Evolutionary conservation across 2,329 filamentous ascomycete species (phyloP), one percentile per base, ranked within the genome.

Genomic region (Esteya vermicola): DNA sequence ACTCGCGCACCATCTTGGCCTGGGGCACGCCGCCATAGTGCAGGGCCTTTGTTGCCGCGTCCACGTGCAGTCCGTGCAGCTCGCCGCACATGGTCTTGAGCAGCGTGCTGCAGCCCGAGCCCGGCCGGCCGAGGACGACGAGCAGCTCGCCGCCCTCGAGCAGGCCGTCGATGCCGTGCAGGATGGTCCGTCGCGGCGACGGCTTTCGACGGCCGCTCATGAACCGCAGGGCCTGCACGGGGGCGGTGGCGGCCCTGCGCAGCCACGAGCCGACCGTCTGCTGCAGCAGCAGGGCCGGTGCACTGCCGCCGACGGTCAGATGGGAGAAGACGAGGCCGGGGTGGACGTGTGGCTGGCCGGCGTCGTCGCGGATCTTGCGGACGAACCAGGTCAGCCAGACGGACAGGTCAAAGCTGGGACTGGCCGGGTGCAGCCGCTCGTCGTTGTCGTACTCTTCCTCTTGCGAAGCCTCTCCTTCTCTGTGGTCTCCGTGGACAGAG

Each of bases 231-330:
- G 60, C 50, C 18, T 64, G 42, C 9, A 62, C 60, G 1, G 58
- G 58, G 0, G 57, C n/a, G n/a, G n/a, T n/a, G n/a, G n/a, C n/a
- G n/a, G n/a, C n/a, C n/a, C n/a, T 49, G 34, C 70, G 67, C 4
- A 80, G 54, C 60, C 68, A 72, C 46, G 79, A 79, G 42, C 59
- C 63, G 30, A 81, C 72, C 45, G 77, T 69, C 57, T 75, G 75
- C 54, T 85, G 80, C 55, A 78, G 82, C 53, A 84, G 78, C 2
- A 78, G 80, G 2, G 72, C 64, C 27, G 68, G 70, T 23, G 78
- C 78, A 48, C 69, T 83, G 31, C 79, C 78, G 50, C 77, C 73
- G 4, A 82, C 75, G 43, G 72, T 81, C 41, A 84, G 61, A 50
- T 81, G 70, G 54, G 72, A 69, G 59, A 78, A 84, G 33, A 70